Conservation (phyloP, 2,329 filamentous ascomycete species). For the Fusarium coicis region DNA sequence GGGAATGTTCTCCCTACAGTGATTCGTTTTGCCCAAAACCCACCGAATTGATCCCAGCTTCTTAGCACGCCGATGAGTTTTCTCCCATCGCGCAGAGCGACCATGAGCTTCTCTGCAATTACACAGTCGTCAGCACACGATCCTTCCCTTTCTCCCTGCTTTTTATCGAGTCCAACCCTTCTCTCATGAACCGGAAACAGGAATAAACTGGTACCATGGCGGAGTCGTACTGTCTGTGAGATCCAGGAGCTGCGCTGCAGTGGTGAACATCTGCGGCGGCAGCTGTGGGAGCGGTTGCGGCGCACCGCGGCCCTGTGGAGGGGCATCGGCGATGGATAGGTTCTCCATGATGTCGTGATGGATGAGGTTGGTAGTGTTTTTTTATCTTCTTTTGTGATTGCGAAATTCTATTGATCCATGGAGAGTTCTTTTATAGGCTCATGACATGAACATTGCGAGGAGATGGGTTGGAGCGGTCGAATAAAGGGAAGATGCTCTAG, state of each 20-base stretch:
- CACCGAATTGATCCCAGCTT: conserved; percentile 99
- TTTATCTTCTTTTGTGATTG: conserved; percentile 12
- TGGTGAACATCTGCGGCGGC: conserved; percentile 98
- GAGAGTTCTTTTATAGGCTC: conserved; percentile 26
- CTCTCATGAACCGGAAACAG: conserved; percentile 7
- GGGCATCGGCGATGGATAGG: conserved; percentile 61
- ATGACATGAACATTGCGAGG: conserved; percentile 42
- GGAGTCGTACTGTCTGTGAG: conserved; percentile 89
- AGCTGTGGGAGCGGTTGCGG: conserved; percentile 70
- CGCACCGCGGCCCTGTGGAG: conserved; percentile 53
- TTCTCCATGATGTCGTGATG: conserved; percentile 62
- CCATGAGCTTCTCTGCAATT: conserved; percentile 86
- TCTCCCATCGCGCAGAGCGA: conserved; percentile 90
- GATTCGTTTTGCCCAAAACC: conserved; percentile 40
- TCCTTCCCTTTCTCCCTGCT: conserved; percentile 26
- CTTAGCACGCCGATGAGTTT: conserved; percentile 93
- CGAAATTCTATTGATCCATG: conserved; percentile 34
- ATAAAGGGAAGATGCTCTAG: conserved; percentile 29
- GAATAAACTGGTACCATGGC: conserved; percentile 22
- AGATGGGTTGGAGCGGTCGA: conserved; percentile 20
- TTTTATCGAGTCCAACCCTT: neutral
- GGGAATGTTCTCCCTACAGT: neutral
- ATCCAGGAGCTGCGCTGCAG: conserved; percentile 93
- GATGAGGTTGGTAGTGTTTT: conserved; percentile 1
- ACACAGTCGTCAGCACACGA: conserved; percentile 40